Evolutionary conservation across 805 yeast species (phyloP).

Genomic region (Hanseniaspora nectarophila): DNA sequence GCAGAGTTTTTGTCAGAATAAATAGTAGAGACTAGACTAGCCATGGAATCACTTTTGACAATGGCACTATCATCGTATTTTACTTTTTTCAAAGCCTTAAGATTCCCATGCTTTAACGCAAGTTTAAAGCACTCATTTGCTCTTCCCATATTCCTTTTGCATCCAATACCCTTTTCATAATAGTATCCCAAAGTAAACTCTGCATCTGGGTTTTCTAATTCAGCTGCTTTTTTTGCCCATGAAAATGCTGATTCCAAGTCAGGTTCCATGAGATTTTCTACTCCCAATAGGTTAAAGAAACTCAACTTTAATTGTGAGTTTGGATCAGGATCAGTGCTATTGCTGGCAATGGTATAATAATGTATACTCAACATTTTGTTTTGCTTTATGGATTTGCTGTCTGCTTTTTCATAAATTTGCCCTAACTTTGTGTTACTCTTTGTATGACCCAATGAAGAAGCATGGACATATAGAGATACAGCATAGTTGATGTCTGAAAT

Average conservation of each 20-base stretch:
- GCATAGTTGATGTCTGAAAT: constrained; percentile 77
- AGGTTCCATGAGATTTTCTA: constrained; percentile 64
- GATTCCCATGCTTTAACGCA: constrained; percentile 56
- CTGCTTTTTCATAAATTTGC: constrained; percentile 68
- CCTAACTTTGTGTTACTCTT: constrained; percentile 75
- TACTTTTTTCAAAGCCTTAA: constrained; percentile 30
- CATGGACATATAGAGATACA: constrained; percentile 69
- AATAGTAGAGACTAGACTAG: background rate
- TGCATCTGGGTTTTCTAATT: constrained; percentile 61
- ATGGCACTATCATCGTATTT: background rate
- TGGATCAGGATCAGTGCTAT: constrained; percentile 58
- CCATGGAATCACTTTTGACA: background rate
- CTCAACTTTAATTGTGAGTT: constrained; percentile 86
- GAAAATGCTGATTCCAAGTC: constrained; percentile 82
- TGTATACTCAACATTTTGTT: constrained; percentile 80
- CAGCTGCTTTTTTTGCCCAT: constrained; percentile 87
- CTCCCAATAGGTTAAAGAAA: constrained; percentile 93
- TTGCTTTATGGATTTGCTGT: constrained; percentile 45
- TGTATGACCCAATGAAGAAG: constrained; percentile 77
- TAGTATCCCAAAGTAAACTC: constrained; percentile 77
- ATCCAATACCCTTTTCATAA: constrained; percentile 78
- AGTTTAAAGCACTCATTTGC: constrained; percentile 64
- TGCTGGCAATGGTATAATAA: constrained; percentile 83
- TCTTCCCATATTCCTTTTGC: constrained; percentile 42
- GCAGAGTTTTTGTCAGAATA: background rate